Base-by-base conservation (phyloP, 2,329 filamentous ascomycete species). In the Didymella pomorum region DNA sequence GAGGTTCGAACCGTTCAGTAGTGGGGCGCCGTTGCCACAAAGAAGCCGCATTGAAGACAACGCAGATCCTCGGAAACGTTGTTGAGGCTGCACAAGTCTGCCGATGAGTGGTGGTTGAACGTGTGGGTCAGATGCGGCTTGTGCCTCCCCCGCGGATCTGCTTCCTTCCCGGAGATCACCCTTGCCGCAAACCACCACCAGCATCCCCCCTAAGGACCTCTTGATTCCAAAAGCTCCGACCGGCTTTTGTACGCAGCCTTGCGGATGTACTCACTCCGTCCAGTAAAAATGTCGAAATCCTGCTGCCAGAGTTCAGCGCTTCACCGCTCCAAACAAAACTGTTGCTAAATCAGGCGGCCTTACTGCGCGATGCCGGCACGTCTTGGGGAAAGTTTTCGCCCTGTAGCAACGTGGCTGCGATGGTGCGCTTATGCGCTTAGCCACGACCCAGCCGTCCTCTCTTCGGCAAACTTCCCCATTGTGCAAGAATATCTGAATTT, bases 371-470 rank as follows among this genome's bases (percentile, higher is more conserved):
- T 33, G 48, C 26, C 37, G 37, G 28, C 18, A 23, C 29, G 20
- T 26, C 28, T 33, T n/a, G 11, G 12, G 16, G 46, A 46, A 31
- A 29, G 43, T 9, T 23, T 41, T 39, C 42, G n/a, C 42, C 51
- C 51, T 53, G 42, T 42, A 53, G 31, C 18, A 41, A 31, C n/a
- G 33, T 23, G 42, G 51, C 42, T 35, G 25, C 3, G 7, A 25
- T 39, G 25, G 42, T 29, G 31, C 23, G 10, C 2, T 31, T 46
- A 46, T 29, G 31, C 23, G 10, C 2, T 31, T 46, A 46, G 51
- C 51, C 33, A 53, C 33, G 45, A 37, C 23, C 33, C 29, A 29
- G 28, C 14, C 3, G n/a, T 18, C 18, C 23, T 11, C 2, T n/a
- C 6, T 14, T 41, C 42, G 42, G 42, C 42, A 23, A 39, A 53